phyloP scores from a whole-genome alignment of 1,284 basidiomycete genomes.

The Leccinum laetum region DNA sequence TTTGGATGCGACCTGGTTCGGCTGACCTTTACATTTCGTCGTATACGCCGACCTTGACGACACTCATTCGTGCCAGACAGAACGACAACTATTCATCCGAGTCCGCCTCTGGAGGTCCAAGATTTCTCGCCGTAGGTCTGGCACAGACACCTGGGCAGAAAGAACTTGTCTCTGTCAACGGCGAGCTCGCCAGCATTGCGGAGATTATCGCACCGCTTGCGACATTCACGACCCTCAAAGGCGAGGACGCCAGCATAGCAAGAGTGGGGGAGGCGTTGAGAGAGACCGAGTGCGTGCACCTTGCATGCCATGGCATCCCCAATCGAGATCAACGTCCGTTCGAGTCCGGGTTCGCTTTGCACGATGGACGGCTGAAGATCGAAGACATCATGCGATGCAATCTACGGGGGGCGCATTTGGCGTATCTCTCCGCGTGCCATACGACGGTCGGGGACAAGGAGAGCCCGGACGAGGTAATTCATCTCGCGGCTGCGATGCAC shows the following conservation, averaged over 20 bases:
- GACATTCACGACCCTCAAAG: conserved; percentile 3
- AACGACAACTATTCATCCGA: background rate
- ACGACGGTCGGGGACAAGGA: conserved; percentile 18
- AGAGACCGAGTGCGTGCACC: conserved; percentile 16
- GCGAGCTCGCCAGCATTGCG: conserved; percentile 1
- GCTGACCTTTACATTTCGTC: conserved; percentile 32
- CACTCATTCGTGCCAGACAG: conserved; percentile 24
- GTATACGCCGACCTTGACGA: conserved; percentile 31
- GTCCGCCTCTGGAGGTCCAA: background rate
- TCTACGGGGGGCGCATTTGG: conserved; percentile 28
- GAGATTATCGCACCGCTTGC: background rate
- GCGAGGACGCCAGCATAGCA: background rate
- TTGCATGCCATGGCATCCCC: conserved; percentile 20
- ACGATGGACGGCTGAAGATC: conserved; percentile 20
- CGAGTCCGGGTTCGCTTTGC: conserved; percentile 22
- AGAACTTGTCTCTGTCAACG: conserved; percentile 6
- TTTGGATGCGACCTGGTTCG: conserved; percentile 33
- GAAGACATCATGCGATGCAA: conserved; percentile 24
- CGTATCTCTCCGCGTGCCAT: conserved; percentile 35
- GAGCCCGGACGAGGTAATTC: background rate
- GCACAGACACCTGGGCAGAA: background rate
- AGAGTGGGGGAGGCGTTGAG: conserved; percentile 8
- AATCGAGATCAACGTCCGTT: conserved; percentile 16
- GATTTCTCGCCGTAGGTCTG: conserved; percentile 14
- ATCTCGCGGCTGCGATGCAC: no score